A percentile compares a stretch with the other conserved stretches of the same genome.
Conservation (phyloP, 495 filamentous ascomycete genomes). For the Penicillium maclennaniae region DNA sequence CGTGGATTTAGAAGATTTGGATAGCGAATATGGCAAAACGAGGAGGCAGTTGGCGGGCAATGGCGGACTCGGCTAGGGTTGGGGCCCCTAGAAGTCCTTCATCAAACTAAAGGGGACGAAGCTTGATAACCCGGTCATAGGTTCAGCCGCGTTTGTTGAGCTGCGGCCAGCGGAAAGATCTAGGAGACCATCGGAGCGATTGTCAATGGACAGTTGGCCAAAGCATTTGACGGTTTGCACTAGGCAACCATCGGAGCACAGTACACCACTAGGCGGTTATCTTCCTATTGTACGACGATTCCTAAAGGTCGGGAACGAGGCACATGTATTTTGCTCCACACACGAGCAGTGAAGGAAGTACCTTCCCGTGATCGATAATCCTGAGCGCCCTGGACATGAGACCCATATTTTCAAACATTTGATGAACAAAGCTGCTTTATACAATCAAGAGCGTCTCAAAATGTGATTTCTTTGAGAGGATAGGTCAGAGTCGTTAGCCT, state of each 20-base stretch:
- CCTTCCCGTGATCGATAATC: not conserved
- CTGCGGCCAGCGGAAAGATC: not conserved
- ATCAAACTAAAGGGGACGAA: not conserved
- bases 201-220: conserved; percentile 9
- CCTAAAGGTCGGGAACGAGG: not conserved
- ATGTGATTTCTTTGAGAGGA: not conserved
- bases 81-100: not conserved
- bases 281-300: not conserved
- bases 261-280: not conserved
- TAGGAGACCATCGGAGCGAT: conserved; percentile 12
- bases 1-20: not conserved
- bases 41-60: not conserved
- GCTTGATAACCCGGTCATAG: not conserved
- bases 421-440: not conserved
- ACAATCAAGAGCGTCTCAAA: not conserved
- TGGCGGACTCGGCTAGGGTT: not conserved
- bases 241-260: conserved; percentile 3
- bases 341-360: not conserved
- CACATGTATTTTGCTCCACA: not conserved
- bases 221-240: conserved; percentile 13
- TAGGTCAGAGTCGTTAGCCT: not conserved
- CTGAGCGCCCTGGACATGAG: not conserved
- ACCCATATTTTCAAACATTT: not conserved
- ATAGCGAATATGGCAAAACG: not conserved
- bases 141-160: not conserved